Evolutionary conservation across 768 basidiomycete genomes (phyloP).

Genomic region (Pholiota conissans): DNA sequence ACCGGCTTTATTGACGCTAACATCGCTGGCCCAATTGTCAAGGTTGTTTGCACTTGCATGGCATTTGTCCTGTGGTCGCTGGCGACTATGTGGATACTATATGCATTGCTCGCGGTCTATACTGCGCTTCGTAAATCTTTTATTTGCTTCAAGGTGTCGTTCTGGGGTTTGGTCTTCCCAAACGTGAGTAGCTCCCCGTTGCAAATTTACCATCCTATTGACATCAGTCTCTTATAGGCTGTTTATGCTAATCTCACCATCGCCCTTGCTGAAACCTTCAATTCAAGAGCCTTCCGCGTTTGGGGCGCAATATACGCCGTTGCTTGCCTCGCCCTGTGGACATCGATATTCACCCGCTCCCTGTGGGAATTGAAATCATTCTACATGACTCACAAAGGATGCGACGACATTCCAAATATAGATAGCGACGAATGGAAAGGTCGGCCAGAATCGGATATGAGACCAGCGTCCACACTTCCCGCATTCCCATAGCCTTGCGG

Average conservation of each 20-base stretch:
- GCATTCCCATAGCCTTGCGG: neutral
- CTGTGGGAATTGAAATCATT: slow-evolving; percentile 25
- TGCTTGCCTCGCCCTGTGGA: slow-evolving; percentile 53
- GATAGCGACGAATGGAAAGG: slow-evolving; percentile 4
- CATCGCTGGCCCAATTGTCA: slow-evolving; percentile 34
- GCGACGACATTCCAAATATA: neutral
- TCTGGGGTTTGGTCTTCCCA: slow-evolving; percentile 74
- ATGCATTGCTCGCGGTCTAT: slow-evolving; percentile 50
- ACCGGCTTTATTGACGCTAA: slow-evolving; percentile 35
- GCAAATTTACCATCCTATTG: neutral
- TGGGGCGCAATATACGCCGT: slow-evolving; percentile 57
- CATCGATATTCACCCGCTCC: slow-evolving; percentile 46
- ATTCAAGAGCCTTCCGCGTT: slow-evolving; percentile 55
- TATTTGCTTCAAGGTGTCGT: slow-evolving; percentile 55
- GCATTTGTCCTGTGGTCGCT: slow-evolving; percentile 62
- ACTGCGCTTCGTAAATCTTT: slow-evolving; percentile 38
- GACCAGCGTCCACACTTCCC: neutral
- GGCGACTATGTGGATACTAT: slow-evolving; percentile 63
- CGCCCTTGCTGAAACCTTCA: slow-evolving; percentile 45
- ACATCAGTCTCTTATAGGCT: slow-evolving; percentile 16
- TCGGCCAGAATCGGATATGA: neutral
- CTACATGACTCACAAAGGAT: slow-evolving; percentile 5
- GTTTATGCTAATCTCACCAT: slow-evolving; percentile 70
- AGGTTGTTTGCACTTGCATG: slow-evolving; percentile 45
- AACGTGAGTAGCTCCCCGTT: slow-evolving; percentile 39